A percentile compares a stretch with the other conserved stretches of the same genome.
phyloP scores from a whole-genome alignment of 2,329 filamentous ascomycete genomes.

The Calycina herbarum region DNA sequence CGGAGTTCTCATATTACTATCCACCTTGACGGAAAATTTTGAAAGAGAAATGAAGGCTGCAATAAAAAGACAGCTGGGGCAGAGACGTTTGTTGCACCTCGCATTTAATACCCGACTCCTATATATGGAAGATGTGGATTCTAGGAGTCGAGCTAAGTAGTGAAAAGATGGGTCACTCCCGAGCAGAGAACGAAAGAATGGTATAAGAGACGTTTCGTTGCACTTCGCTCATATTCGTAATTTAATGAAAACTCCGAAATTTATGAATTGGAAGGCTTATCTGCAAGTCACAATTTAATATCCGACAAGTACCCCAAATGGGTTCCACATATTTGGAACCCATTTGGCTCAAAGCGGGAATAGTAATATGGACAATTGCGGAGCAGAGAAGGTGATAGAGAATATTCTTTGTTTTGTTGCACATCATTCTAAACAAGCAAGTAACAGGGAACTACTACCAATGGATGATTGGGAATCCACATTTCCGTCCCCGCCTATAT shows the following conservation, averaged over 20 bases:
- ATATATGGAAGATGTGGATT: conserved; percentile 2
- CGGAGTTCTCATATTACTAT: no score
- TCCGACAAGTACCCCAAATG: not conserved
- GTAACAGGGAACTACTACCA: not conserved
- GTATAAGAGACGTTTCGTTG: not conserved
- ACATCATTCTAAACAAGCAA: not conserved
- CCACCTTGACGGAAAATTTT: no score
- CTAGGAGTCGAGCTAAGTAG: not conserved
- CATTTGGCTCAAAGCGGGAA: not conserved
- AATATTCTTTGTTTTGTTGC: not conserved
- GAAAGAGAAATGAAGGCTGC: no score
- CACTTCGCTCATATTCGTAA: not conserved
- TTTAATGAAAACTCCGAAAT: not conserved
- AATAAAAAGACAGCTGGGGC: not conserved
- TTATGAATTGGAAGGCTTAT: not conserved
- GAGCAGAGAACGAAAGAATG: not conserved
- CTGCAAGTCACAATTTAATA: not conserved
- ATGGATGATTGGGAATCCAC: not conserved
- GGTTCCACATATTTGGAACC: not conserved
- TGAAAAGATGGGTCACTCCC: not conserved
- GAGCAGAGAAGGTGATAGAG: not conserved
- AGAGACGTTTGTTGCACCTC: not conserved
- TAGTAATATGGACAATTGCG: not conserved
- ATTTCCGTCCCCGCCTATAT: not conserved
- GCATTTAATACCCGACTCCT: conserved; percentile 4